phyloP scores from a whole-genome alignment of 2,329 filamentous ascomycete genomes.

The Ophiostoma australiae region DNA sequence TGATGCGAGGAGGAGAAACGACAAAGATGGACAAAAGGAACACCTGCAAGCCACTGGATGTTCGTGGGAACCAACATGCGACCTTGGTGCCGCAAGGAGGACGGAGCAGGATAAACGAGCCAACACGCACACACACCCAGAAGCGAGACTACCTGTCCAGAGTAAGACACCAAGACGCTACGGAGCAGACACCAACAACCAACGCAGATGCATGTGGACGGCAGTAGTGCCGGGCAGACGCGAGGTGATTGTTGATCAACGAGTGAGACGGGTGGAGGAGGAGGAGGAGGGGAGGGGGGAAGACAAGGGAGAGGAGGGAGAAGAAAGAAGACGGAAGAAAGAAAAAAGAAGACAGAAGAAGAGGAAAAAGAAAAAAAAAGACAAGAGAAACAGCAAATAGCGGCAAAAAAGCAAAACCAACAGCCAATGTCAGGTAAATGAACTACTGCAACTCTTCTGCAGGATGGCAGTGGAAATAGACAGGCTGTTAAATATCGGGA shows the following conservation, averaged over 20 bases:
- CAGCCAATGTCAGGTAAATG: neutral
- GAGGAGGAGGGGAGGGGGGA: neutral
- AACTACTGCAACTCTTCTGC: too few species aligned
- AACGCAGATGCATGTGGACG: neutral
- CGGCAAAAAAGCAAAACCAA: neutral
- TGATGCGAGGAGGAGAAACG: neutral
- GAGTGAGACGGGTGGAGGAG: neutral
- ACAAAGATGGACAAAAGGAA: neutral
- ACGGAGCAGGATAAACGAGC: neutral
- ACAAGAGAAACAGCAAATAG: neutral
- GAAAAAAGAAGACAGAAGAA: neutral
- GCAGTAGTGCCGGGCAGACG: conserved; percentile 8
- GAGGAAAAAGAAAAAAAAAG: neutral
- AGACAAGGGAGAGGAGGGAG: neutral
- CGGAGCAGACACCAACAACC: neutral
- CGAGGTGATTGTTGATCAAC: neutral
- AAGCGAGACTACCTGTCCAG: neutral
- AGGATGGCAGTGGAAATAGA: neutral
- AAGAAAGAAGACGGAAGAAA: neutral
- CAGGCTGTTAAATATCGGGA: neutral
- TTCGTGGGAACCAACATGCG: neutral
- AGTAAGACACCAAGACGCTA: neutral
- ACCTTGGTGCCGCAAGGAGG: neutral
- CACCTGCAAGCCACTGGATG: neutral
- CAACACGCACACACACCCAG: neutral